Base-by-base conservation (phyloP, 2,329 filamentous ascomycete species). In the Colletotrichum cuscutae region DNA sequence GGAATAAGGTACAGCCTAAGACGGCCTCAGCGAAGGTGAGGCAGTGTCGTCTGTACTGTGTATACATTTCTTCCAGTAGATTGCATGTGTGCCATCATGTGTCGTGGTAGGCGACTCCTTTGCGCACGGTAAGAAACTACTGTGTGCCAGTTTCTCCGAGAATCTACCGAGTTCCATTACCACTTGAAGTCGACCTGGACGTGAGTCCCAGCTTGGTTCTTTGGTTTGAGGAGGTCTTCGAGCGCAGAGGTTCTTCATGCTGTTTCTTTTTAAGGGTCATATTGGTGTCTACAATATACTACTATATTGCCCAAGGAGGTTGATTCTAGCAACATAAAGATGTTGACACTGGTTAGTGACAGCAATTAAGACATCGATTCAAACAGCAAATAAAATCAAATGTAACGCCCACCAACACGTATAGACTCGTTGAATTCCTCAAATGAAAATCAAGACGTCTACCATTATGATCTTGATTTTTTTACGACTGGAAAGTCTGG, bases 101-200 rank as follows among this genome's bases (percentile, higher is more conserved):
- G 9, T 30, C 7, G 8, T 9, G 0, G 1, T 9, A 30, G 30
- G 30, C 30, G 30, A 9, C 8, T 9, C 0, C 9, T 9, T 8
- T 30, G 9, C 30, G 30, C 30, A 30, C 30, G 30, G 30, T 30
- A 30, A 1, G 2, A 30, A 30, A 30, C 2, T 9, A 49, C 42
- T 49, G 42, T 61, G 15, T 49, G 13, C 4, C 28, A 30, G 19
- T 22, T 74, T 74, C 72, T 52, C 69, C 64, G 69, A 63, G 46
- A 57, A 71, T 74, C 71, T 74, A 74, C 71, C 57, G 61, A 54
- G 22, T 75, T 75, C 70, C 46, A 68, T 46, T 32, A 46, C 62
- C 32, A 1, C n/a, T 57, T 54, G 35, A 24, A 28, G 2, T 24
- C 12, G 19, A 58, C 12, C 11, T 49, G 26, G 5, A 7, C 26